A percentile compares a stretch with the other conserved stretches of the same genome.
phyloP scores from a whole-genome alignment of 1,139 yeast genomes.

The Tardiomyces digboiensis region DNA sequence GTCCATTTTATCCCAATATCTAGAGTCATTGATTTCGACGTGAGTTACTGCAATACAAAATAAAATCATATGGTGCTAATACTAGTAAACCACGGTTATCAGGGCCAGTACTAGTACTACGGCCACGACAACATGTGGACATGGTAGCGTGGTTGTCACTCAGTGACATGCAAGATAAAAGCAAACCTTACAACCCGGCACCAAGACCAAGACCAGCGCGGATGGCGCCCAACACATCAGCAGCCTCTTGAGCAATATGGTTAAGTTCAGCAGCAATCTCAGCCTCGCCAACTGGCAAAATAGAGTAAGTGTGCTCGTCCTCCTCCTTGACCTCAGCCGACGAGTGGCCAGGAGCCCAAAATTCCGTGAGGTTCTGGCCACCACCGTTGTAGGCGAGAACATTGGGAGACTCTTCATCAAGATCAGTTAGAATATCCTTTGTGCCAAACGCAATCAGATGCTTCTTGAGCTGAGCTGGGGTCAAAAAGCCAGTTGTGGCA shows the following conservation, averaged over 20 bases:
- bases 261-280: constrained; percentile 15
- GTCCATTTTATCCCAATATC: too few species aligned
- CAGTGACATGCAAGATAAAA: neutral
- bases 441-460: constrained; percentile 78
- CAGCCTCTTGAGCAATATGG: constrained; percentile 13
- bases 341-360: constrained; percentile 39
- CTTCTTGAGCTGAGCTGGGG: constrained; percentile 86
- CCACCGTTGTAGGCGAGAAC: constrained; percentile 89
- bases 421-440: constrained; percentile 51
- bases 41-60: too few species aligned
- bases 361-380: constrained; percentile 64
- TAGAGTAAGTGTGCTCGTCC: constrained; percentile 2
- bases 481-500: constrained; percentile 46
- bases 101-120: too few species aligned
- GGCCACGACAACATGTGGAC: too few species aligned
- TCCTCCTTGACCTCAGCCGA: constrained; percentile 3
- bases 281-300: constrained; percentile 15
- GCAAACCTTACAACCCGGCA: neutral
- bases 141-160: neutral
- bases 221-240: constrained; percentile 14
- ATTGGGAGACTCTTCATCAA: constrained; percentile 83
- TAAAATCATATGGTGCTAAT: too few species aligned
- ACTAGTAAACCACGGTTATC: too few species aligned
- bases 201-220: constrained; percentile 14
- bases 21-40: too few species aligned